Evolutionary conservation across 495 filamentous ascomycete species (phyloP).

Genomic region (Haplographium delicatum): DNA sequence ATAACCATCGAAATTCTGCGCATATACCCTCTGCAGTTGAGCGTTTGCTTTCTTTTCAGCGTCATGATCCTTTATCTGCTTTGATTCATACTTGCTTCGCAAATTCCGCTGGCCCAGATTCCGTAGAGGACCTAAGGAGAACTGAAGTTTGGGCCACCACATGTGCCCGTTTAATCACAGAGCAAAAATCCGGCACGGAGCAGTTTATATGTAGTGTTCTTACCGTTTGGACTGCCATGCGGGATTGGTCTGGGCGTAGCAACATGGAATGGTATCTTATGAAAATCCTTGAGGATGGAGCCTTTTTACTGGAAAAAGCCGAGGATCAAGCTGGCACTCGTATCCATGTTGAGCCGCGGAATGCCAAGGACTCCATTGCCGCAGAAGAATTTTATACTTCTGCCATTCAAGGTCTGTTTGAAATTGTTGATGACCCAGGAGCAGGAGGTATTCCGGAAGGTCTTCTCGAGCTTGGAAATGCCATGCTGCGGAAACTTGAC

Average conservation of each 20-base stretch:
- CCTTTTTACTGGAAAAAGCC: constrained; percentile 77
- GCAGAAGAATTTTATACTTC: constrained; percentile 87
- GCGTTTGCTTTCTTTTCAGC: constrained; percentile 72
- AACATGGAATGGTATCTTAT: constrained; percentile 92
- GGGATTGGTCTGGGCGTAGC: constrained; percentile 81
- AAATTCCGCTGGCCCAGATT: constrained; percentile 74
- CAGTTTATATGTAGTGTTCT: constrained; percentile 64
- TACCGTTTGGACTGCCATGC: constrained; percentile 78
- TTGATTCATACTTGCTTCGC: constrained; percentile 87
- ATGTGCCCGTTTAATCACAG: constrained; percentile 73
- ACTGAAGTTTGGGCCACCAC: constrained; percentile 82
- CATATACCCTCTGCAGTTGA: constrained; percentile 60
- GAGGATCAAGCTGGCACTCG: constrained; percentile 61
- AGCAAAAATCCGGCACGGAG: constrained; percentile 43
- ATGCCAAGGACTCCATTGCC: constrained; percentile 65
- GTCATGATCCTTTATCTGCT: constrained; percentile 79
- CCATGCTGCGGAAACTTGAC: constrained; percentile 73
- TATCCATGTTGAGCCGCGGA: constrained; percentile 60
- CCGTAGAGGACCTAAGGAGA: constrained; percentile 64
- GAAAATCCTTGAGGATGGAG: constrained; percentile 86
- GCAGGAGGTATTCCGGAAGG: constrained; percentile 80
- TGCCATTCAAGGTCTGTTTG: constrained; percentile 77
- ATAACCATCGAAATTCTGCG: constrained; percentile 35
- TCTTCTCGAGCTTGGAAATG: constrained; percentile 73
- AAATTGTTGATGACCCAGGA: constrained; percentile 72